Conservation (phyloP, 2,329 filamentous ascomycete genomes). For the Sphaerostilbella broomeana region DNA sequence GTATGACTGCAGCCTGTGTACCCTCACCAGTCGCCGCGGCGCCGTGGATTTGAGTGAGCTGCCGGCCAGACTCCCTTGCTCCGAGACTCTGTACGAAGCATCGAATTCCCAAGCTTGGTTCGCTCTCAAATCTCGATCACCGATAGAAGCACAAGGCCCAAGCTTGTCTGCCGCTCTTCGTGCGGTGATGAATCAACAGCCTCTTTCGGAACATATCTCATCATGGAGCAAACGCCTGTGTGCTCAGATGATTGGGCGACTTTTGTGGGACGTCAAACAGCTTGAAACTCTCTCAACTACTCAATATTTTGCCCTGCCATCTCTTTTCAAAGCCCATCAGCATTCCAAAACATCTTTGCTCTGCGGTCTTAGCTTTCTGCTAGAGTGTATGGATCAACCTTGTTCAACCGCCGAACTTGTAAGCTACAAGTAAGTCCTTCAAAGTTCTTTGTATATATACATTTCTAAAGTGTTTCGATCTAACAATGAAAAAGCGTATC, state of each 20-base stretch:
- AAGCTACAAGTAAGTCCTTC: conserved; percentile 23
- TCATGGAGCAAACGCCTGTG: conserved; percentile 25
- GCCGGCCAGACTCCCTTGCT: conserved; percentile 22
- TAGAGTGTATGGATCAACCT: conserved; percentile 18
- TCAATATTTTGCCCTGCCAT: conserved; percentile 21
- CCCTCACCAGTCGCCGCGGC: conserved; percentile 23
- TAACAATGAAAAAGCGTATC: conserved; percentile 23
- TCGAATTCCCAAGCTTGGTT: conserved; percentile 22
- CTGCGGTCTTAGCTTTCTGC: conserved; percentile 16
- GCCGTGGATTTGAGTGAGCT: conserved; percentile 25
- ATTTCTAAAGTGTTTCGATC: no score
- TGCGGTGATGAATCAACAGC: conserved; percentile 3
- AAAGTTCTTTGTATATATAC: no score
- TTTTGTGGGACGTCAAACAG: conserved; percentile 26
- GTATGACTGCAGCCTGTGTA: conserved; percentile 27
- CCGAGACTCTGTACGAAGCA: conserved; percentile 25
- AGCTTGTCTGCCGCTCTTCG: conserved; percentile 9
- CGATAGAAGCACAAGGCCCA: conserved; percentile 5
- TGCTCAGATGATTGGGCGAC: conserved; percentile 24
- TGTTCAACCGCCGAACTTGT: conserved; percentile 22
- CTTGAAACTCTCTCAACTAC: conserved; percentile 22
- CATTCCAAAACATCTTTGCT: conserved; percentile 20
- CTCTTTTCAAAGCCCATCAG: conserved; percentile 19
- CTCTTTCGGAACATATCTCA: conserved; percentile 15
- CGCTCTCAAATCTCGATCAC: conserved; percentile 17